Conservation (phyloP, 148 eudicot genomes). For the Cornus florida region DNA sequence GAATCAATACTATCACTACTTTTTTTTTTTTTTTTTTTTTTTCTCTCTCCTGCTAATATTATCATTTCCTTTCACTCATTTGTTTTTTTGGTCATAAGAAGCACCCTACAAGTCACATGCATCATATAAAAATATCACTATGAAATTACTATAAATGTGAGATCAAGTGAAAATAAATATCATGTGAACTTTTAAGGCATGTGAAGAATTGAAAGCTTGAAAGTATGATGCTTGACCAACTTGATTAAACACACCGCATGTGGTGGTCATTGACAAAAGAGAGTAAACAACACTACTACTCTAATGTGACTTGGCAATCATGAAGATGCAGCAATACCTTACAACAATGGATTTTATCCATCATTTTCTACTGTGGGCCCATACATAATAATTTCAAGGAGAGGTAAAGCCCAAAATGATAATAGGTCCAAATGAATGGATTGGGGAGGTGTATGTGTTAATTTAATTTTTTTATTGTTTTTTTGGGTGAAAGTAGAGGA, state of each 20-base stretch:
- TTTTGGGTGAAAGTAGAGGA: not conserved
- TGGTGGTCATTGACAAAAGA: constrained; percentile 3
- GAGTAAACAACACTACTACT: not conserved
- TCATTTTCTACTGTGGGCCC: not conserved
- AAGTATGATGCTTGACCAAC: not conserved
- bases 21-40: no score
- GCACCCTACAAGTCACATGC: no score
- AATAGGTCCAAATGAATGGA: not conserved
- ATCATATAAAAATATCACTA: no score
- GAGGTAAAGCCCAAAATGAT: not conserved
- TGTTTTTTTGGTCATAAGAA: no score
- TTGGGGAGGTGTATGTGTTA: not conserved
- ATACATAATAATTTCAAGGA: not conserved
- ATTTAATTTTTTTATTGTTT: not conserved
- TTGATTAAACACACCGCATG: not conserved
- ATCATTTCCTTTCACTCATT: no score
- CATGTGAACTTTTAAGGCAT: not conserved
- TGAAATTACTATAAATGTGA: not conserved
- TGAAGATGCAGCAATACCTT: not conserved
- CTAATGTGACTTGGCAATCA: not conserved
- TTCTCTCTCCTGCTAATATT: no score
- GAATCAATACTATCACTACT: no score
- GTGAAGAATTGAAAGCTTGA: not conserved
- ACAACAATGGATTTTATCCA: not conserved
- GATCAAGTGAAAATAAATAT: not conserved